phyloP scores from a whole-genome alignment of 345 rosid genomes.

The Hibiscus tridactylites region DNA sequence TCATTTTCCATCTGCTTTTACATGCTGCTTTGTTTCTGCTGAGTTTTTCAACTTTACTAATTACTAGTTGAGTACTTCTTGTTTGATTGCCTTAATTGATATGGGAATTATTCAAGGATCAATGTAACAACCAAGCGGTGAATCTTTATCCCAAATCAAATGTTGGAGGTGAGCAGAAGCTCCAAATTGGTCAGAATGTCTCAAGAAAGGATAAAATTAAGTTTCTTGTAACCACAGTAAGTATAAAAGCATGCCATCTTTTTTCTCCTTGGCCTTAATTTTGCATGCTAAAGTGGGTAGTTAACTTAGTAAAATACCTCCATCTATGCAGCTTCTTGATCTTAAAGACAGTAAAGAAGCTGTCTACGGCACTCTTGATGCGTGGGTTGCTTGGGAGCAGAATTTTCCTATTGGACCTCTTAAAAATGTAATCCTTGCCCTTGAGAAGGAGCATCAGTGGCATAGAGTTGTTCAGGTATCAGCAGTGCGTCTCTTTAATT shows the following conservation, averaged over 20 bases:
- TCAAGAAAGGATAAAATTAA: slow-evolving; percentile 61
- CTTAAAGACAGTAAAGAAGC: slow-evolving; percentile 72
- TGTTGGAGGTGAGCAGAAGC: slow-evolving; percentile 21
- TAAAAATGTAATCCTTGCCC: slow-evolving; percentile 53
- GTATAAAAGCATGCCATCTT: slow-evolving; percentile 10
- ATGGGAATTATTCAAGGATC: slow-evolving; percentile 5
- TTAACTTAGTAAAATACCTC: neutral
- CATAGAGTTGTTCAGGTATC: slow-evolving; percentile 78
- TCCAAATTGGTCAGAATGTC: slow-evolving; percentile 53
- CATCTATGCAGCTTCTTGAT: slow-evolving; percentile 54
- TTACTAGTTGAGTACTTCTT: neutral
- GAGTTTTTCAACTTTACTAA: neutral
- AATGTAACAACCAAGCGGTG: neutral
- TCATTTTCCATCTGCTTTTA: neutral
- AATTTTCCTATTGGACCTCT: slow-evolving; percentile 73
- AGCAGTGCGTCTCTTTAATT: slow-evolving; percentile 1
- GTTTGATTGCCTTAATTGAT: neutral
- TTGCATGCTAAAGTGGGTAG: slow-evolving; percentile 2
- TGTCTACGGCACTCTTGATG: slow-evolving; percentile 84
- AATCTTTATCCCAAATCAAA: slow-evolving; percentile 3
- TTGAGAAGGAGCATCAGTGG: slow-evolving; percentile 86
- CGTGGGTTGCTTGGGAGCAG: slow-evolving; percentile 96
- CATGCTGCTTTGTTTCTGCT: neutral
- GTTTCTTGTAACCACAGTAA: slow-evolving; percentile 64
- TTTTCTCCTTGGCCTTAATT: neutral